Percentiles rank a stretch among this genome's conserved stretches.
phyloP scores from a whole-genome alignment of 345 rosid species.

The Fremontodendron californicum region DNA sequence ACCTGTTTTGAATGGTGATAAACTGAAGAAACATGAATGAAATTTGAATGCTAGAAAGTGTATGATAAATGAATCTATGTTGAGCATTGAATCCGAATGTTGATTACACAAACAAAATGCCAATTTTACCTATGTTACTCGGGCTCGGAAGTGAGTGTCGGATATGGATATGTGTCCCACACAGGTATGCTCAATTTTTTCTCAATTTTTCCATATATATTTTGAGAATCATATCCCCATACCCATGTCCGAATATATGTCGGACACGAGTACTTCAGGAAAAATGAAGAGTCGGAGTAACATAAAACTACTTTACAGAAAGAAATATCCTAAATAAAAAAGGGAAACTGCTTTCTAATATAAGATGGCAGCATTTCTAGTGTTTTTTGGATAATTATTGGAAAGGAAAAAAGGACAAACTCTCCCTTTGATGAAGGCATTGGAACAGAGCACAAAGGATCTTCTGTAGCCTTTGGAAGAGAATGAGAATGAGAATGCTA shows the following conservation, averaged over 20 bases:
- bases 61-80: not conserved
- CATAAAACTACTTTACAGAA: not conserved
- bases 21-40: not conserved
- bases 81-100: not conserved
- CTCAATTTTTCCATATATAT: too few species aligned
- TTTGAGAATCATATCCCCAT: too few species aligned
- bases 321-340: not conserved
- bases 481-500: constrained; percentile 18
- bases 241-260: too few species aligned
- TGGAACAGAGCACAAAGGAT: not conserved
- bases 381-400: not conserved
- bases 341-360: not conserved
- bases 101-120: not conserved
- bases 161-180: too few species aligned
- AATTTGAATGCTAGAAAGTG: not conserved
- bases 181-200: too few species aligned
- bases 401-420: not conserved
- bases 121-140: too few species aligned
- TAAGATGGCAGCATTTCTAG: not conserved
- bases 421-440: too few species aligned
- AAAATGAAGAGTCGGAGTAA: too few species aligned
- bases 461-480: not conserved
- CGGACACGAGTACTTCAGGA: too few species aligned
- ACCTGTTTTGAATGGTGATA: too few species aligned
- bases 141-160: too few species aligned